Percentiles rank a stretch among this genome's conserved stretches.
phyloP scores from a whole-genome alignment of 305 asterid species.

The Ilex paraguariensis region DNA sequence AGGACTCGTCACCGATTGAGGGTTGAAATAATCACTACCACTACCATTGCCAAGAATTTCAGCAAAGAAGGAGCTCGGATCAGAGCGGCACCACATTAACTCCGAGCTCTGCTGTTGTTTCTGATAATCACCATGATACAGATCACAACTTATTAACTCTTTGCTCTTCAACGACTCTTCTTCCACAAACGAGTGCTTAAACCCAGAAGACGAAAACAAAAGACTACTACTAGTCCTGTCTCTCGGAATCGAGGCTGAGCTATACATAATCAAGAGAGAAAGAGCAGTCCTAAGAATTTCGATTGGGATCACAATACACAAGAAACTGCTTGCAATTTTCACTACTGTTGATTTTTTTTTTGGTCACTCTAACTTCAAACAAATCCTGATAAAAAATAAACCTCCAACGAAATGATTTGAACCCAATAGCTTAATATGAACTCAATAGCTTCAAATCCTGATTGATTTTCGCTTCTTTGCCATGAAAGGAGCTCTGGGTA shows the following conservation, averaged over 20 bases:
- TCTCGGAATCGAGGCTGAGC: conserved; percentile 45
- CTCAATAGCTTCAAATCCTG: no score
- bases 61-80: conserved; percentile 69
- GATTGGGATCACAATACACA: no score
- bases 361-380: no score
- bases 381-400: no score
- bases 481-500: no score
- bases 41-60: conserved; percentile 32
- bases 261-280: conserved; percentile 25
- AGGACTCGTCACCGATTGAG: no score
- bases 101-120: conserved; percentile 38
- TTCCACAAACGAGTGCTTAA: conserved; percentile 14
- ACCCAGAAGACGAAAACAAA: conserved; percentile 21
- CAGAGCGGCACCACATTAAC: conserved; percentile 65
- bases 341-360: no score
- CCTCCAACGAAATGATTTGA: no score
- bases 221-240: conserved; percentile 28
- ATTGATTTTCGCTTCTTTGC: no score
- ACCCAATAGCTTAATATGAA: no score
- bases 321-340: no score
- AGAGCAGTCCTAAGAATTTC: background rate
- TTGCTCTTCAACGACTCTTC: conserved; percentile 38
- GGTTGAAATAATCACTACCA: no score
- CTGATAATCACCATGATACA: conserved; percentile 6
- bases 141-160: conserved; percentile 15